Evolutionary conservation across 768 basidiomycete genomes (phyloP).

Genomic region (Agaricus subrufescens): DNA sequence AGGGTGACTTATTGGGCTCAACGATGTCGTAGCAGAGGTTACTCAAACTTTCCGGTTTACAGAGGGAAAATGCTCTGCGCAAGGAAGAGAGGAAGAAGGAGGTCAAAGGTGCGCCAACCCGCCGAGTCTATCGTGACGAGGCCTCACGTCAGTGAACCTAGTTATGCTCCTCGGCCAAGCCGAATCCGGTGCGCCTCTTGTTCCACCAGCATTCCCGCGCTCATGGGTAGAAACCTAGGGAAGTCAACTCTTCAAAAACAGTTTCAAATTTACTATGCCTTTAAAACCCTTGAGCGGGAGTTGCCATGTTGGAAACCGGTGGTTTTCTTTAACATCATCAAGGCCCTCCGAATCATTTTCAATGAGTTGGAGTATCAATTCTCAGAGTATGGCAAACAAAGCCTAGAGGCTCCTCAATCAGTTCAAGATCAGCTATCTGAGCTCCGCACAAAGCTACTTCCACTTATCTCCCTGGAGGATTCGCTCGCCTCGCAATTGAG

Average conservation of each 20-base stretch:
- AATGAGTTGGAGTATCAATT: slow-evolving; percentile 65
- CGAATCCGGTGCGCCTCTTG: slow-evolving; percentile 43
- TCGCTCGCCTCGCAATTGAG: slow-evolving; percentile 64
- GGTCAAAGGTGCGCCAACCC: slow-evolving; percentile 41
- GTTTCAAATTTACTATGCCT: slow-evolving; percentile 78
- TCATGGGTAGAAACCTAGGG: slow-evolving; percentile 27
- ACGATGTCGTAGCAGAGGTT: neutral
- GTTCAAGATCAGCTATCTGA: slow-evolving; percentile 39
- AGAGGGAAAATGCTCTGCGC: slow-evolving; percentile 13
- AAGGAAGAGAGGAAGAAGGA: slow-evolving; percentile 29
- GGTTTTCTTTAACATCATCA: slow-evolving; percentile 82
- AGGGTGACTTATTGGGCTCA: slow-evolving; percentile 4
- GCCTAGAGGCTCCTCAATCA: slow-evolving; percentile 15
- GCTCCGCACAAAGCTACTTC: slow-evolving; percentile 53
- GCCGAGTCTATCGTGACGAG: neutral
- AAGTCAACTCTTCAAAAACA: slow-evolving; percentile 86
- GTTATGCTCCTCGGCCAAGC: slow-evolving; percentile 79
- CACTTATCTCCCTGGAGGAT: slow-evolving; percentile 63
- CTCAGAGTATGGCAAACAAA: slow-evolving; percentile 14
- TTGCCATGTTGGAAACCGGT: slow-evolving; percentile 75
- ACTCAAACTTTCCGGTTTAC: neutral
- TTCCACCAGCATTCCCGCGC: neutral
- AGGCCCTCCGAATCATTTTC: slow-evolving; percentile 70
- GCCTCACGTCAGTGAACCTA: slow-evolving; percentile 17
- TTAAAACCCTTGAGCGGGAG: slow-evolving; percentile 63